A percentile compares a stretch with the other conserved stretches of the same genome.
phyloP scores from a whole-genome alignment of 768 basidiomycete species.

The Hypholoma sublateritium region DNA sequence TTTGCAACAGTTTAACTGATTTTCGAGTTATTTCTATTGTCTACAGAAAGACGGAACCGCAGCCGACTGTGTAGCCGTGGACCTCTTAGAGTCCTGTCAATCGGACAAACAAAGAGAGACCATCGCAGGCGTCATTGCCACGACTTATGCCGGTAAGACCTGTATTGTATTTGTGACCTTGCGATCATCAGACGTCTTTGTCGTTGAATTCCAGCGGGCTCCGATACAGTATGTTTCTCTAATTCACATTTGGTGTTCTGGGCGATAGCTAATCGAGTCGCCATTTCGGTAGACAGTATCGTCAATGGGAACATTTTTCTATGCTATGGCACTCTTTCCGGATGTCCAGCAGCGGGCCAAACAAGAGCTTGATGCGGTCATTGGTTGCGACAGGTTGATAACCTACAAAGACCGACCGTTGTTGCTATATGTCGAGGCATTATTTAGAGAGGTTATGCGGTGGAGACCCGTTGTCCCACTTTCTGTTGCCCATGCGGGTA shows the following conservation, averaged over 20 bases:
- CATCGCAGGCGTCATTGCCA: not conserved
- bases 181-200: not conserved
- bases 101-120: not conserved
- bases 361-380: not conserved
- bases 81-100: not conserved
- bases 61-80: not conserved
- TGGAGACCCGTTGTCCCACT: slow-evolving; percentile 1
- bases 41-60: not conserved
- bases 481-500: not conserved
- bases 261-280: not conserved
- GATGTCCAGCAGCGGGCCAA: not conserved
- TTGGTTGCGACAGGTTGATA: not conserved
- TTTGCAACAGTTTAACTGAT: too few species aligned
- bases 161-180: not conserved
- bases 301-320: not conserved
- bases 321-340: not conserved
- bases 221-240: not conserved
- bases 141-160: not conserved
- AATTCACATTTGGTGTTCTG: too few species aligned
- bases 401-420: not conserved
- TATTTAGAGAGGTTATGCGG: not conserved
- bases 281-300: not conserved
- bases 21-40: not conserved
- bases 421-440: not conserved
- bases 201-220: not conserved